These are phyloP conservation scores for Bolboschoenoplectus hybrid DNA, from an alignment of 202 grass and related monocot genomes.

Conservation along the genomic window DNA sequence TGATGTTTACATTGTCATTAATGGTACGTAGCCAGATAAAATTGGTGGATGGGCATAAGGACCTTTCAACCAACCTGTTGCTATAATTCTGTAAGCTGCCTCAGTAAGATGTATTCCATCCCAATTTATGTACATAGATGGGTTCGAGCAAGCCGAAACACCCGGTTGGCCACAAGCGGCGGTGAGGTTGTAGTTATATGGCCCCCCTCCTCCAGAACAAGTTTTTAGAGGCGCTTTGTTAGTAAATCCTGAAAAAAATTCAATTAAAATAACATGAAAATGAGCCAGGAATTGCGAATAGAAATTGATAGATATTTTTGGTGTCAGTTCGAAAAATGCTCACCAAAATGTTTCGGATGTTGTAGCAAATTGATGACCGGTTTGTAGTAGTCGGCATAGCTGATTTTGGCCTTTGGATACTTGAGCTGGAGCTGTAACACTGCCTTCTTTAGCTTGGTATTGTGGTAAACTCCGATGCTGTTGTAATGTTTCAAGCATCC, in stretches of 20 bases:
- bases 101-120: conserved; percentile 41
- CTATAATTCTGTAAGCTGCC: conserved; percentile 36
- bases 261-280: not conserved
- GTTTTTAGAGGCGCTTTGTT: not conserved
- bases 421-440: conserved; percentile 36
- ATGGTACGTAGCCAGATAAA: not conserved
- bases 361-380: conserved; percentile 40
- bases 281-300: not conserved
- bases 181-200: conserved; percentile 39
- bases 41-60: conserved; percentile 40
- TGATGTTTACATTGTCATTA: not conserved
- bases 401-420: conserved; percentile 32
- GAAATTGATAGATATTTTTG: not conserved
- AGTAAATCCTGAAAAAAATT: conserved; percentile 35
- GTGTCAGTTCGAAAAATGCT: not conserved
- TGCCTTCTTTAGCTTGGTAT: conserved; percentile 40
- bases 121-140: conserved; percentile 35
- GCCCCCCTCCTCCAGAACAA: conserved; percentile 39
- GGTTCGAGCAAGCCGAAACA: conserved; percentile 25
- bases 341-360: conserved; percentile 42
- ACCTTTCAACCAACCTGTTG: conserved; percentile 39
- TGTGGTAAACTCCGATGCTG: conserved; percentile 26
- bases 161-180: conserved; percentile 5
- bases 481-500: conserved; percentile 55
- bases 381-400: conserved; percentile 45